Evolutionary conservation across 2,329 filamentous ascomycete genomes (phyloP).

Genomic region (Neoascochyta sp.): DNA sequence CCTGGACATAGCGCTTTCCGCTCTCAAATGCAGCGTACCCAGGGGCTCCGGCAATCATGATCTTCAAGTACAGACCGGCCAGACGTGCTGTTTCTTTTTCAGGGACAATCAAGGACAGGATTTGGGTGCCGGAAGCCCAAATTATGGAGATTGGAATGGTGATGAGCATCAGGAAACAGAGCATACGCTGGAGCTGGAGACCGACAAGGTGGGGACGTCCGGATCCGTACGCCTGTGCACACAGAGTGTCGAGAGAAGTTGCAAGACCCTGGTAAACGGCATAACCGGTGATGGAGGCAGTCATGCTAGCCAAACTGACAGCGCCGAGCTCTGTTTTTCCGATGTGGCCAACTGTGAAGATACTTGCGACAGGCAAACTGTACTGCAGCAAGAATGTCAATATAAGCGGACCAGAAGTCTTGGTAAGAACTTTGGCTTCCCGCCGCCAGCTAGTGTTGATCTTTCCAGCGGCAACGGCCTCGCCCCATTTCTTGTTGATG

Average conservation of each 20-base stretch:
- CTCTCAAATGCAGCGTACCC: slow-evolving; percentile 73
- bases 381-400: slow-evolving; percentile 50
- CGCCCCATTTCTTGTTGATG: slow-evolving; percentile 48
- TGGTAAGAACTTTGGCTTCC: slow-evolving; percentile 74
- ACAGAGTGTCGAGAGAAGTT: slow-evolving; percentile 87
- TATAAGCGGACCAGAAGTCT: slow-evolving; percentile 45
- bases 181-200: slow-evolving; percentile 76
- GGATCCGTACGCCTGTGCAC: slow-evolving; percentile 89
- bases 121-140: slow-evolving; percentile 65
- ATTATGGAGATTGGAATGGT: slow-evolving; percentile 68
- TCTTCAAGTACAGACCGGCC: slow-evolving; percentile 69
- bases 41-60: slow-evolving; percentile 67
- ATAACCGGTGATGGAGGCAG: slow-evolving; percentile 48
- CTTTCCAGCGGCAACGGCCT: slow-evolving; percentile 73
- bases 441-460: slow-evolving; percentile 90
- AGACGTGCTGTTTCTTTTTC: slow-evolving; percentile 67
- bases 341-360: slow-evolving; percentile 51
- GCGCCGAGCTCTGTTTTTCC: slow-evolving; percentile 49
- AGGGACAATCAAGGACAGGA: slow-evolving; percentile 64
- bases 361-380: slow-evolving; percentile 45
- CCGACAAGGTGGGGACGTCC: slow-evolving; percentile 87
- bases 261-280: slow-evolving; percentile 62
- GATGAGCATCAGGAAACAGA: slow-evolving; percentile 69
- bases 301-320: slow-evolving; percentile 48
- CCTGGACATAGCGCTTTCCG: slow-evolving; percentile 83